These are phyloP conservation scores for Aspergillus baeticus DNA, from an alignment of 495 filamentous ascomycete species.

Conservation along the genomic window DNA sequence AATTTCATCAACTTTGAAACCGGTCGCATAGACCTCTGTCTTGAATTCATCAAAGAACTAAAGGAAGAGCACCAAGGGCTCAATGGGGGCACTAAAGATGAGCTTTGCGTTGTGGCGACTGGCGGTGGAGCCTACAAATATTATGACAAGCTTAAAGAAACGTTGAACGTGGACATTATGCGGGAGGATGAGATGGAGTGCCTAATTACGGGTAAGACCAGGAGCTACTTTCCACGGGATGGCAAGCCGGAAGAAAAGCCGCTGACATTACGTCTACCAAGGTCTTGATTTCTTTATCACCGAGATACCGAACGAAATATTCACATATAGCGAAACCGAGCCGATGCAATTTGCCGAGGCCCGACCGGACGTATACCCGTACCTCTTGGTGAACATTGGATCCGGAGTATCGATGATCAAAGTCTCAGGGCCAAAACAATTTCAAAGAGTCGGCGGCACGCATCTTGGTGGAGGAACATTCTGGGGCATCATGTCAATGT, in stretches of 20 bases:
- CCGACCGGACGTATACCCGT: conserved; percentile 81
- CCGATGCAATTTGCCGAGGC: conserved; percentile 82
- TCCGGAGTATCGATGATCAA: conserved; percentile 99
- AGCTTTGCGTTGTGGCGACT: conserved; percentile 88
- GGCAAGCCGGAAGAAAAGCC: not conserved
- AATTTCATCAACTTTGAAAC: conserved; percentile 97
- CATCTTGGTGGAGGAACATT: conserved; percentile 93
- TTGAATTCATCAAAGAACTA: conserved; percentile 81
- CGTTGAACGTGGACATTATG: conserved; percentile 79
- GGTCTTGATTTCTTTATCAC: conserved; percentile 98
- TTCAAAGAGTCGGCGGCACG: conserved; percentile 88
- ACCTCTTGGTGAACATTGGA: conserved; percentile 98
- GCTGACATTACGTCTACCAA: conserved; percentile 26
- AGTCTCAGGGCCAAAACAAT: conserved; percentile 82
- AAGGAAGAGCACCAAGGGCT: conserved; percentile 73
- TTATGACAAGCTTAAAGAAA: conserved; percentile 83
- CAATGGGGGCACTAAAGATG: conserved; percentile 63
- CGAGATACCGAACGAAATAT: conserved; percentile 94
- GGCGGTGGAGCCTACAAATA: conserved; percentile 95
- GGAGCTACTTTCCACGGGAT: not conserved
- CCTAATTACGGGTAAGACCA: conserved; percentile 75
- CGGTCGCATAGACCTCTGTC: conserved; percentile 84
- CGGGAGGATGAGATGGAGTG: conserved; percentile 99
- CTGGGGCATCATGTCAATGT: conserved; percentile 87
- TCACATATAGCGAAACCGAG: conserved; percentile 86